These are phyloP conservation scores for Lasiosphaeris hirsuta DNA, from an alignment of 495 filamentous ascomycete genomes.

Conservation along the genomic window DNA sequence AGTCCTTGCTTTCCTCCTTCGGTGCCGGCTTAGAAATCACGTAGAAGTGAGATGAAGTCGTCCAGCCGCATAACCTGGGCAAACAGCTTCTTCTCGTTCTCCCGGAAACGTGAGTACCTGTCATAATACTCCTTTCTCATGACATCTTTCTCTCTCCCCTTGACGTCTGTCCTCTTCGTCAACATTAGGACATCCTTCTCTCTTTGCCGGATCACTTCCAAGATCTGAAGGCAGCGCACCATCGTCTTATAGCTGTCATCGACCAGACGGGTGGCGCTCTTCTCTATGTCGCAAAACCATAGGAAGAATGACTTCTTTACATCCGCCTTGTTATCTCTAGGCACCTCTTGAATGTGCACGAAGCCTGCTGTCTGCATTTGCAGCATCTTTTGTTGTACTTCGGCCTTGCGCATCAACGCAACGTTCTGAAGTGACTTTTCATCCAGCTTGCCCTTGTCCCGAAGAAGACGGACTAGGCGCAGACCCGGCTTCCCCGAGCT, in stretches of 20 bases:
- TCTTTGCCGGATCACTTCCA: conserved; percentile 65
- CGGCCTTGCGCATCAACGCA: conserved; percentile 72
- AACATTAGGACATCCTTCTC: conserved; percentile 67
- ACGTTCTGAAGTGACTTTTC: conserved; percentile 77
- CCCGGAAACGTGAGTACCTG: conserved; percentile 62
- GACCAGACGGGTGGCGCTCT: conserved; percentile 60
- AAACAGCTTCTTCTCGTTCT: conserved; percentile 70
- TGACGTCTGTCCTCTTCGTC: conserved; percentile 76
- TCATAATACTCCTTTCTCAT: conserved; percentile 65
- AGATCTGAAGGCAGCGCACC: conserved; percentile 76
- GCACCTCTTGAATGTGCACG: conserved; percentile 87
- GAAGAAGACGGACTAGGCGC: conserved; percentile 76
- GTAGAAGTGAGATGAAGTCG: conserved; percentile 74
- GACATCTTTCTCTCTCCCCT: conserved; percentile 73
- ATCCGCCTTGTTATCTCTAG: conserved; percentile 72
- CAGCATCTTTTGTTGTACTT: conserved; percentile 75
- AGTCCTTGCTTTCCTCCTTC: background rate
- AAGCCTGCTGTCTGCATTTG: conserved; percentile 79
- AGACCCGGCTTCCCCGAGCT: conserved; percentile 71
- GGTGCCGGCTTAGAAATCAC: conserved; percentile 62
- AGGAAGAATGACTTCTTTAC: conserved; percentile 79
- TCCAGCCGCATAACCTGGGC: conserved; percentile 76
- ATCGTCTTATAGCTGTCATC: conserved; percentile 84
- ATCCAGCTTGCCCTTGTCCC: conserved; percentile 83
- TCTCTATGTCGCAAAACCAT: conserved; percentile 81